Conservation (phyloP, 495 filamentous ascomycete genomes). For the Cercophora scortea region DNA sequence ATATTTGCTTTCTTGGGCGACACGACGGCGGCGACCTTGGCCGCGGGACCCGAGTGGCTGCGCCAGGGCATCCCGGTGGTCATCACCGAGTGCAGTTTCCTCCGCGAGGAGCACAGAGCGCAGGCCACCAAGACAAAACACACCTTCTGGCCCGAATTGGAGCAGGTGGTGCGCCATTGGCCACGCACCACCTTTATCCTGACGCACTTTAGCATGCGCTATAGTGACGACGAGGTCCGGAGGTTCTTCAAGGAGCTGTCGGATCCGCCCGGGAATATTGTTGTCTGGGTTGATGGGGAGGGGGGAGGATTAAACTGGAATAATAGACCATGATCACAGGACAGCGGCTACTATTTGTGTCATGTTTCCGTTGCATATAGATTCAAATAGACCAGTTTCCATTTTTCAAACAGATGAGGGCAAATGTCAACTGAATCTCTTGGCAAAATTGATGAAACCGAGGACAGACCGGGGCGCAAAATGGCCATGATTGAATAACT, state of each 20-base stretch:
- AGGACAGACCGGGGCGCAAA: too few species aligned
- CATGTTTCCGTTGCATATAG: too few species aligned
- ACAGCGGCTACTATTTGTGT: too few species aligned
- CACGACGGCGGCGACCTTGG: conserved; percentile 21
- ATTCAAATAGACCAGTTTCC: too few species aligned
- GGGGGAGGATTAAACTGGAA: not conserved
- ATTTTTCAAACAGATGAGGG: too few species aligned
- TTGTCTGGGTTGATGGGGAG: conserved; percentile 29
- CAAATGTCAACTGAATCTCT: too few species aligned
- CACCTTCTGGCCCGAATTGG: conserved; percentile 28
- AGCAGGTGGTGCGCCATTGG: conserved; percentile 20
- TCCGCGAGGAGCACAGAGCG: conserved; percentile 20
- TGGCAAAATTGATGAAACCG: too few species aligned
- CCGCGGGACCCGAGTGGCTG: conserved; percentile 15
- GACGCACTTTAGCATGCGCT: conserved; percentile 32
- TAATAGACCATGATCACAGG: too few species aligned
- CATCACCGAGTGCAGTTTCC: conserved; percentile 31
- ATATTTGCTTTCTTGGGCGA: conserved; percentile 34
- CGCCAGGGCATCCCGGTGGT: conserved; percentile 21
- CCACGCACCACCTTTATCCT: conserved; percentile 26
- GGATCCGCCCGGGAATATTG: conserved; percentile 22
- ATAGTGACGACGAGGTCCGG: conserved; percentile 22
- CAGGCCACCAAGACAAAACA: conserved; percentile 31
- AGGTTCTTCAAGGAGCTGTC: conserved; percentile 22
- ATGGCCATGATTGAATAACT: too few species aligned